Evolutionary conservation across 305 asterid species (phyloP).

Genomic region (Solanum hybrid): DNA sequence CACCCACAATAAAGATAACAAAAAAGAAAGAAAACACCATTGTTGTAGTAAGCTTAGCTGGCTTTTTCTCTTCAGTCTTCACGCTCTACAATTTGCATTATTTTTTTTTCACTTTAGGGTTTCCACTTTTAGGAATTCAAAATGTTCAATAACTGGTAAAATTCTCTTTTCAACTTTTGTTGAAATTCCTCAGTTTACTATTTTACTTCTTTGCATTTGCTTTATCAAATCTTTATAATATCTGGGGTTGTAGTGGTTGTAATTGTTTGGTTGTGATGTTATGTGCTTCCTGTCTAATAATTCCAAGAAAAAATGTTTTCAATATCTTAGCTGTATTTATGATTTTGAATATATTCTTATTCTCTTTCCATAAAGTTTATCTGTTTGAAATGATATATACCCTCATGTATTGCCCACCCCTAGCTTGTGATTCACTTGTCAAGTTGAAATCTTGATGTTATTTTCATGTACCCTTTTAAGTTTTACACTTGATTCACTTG

Average conservation of each 20-base stretch:
- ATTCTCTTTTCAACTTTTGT: conserved; percentile 13
- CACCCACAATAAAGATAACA: conserved; percentile 27
- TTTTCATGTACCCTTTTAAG: conserved; percentile 19
- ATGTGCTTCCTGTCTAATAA: conserved; percentile 2
- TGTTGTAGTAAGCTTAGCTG: conserved; percentile 14
- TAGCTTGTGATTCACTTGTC: conserved; percentile 8
- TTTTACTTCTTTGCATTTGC: conserved; percentile 22
- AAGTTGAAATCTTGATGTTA: conserved; percentile 20
- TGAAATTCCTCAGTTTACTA: conserved; percentile 10
- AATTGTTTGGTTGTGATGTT: conserved; percentile 10
- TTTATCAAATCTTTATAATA: conserved; percentile 8
- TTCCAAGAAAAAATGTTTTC: neutral
- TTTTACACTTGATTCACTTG: conserved; percentile 12
- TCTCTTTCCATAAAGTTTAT: neutral
- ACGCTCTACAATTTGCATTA: neutral
- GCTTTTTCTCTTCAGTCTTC: neutral
- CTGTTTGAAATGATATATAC: neutral
- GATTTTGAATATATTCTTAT: conserved; percentile 36
- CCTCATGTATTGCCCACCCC: neutral
- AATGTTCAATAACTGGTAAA: conserved; percentile 24
- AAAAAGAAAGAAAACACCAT: conserved; percentile 6
- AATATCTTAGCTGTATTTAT: conserved; percentile 10
- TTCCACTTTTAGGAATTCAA: conserved; percentile 16
- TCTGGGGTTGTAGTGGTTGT: conserved; percentile 18
- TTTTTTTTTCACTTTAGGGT: conserved; percentile 15